Evolutionary conservation across 2,329 filamentous ascomycete genomes (phyloP).

Genomic region (Verruconis gallopava): DNA sequence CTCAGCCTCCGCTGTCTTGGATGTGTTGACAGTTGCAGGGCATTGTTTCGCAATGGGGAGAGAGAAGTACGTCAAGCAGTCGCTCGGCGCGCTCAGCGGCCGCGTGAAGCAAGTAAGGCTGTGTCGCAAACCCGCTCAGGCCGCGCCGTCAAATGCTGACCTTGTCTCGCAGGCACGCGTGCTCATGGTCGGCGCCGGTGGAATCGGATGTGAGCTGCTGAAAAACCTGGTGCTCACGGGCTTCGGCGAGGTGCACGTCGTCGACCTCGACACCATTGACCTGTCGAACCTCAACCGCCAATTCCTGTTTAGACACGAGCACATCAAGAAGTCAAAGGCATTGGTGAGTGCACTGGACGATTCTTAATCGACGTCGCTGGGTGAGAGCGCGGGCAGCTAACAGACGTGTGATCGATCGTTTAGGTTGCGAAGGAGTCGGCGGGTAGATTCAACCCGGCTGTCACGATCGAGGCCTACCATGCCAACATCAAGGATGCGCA

Average conservation of each 20-base stretch:
- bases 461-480: conserved; percentile 78
- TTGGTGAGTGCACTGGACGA: conserved; percentile 44
- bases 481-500: conserved; percentile 85
- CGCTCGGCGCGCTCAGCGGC: conserved; percentile 53
- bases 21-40: too few species aligned
- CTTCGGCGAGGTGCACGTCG: conserved; percentile 85
- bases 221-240: conserved; percentile 91
- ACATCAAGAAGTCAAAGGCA: conserved; percentile 96
- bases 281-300: conserved; percentile 95
- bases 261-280: conserved; percentile 97
- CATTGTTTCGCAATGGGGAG: conserved; percentile 33
- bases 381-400: too few species aligned
- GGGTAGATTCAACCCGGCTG: conserved; percentile 75
- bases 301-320: conserved; percentile 90
- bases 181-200: conserved; percentile 88
- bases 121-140: conserved; percentile 18
- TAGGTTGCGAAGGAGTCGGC: conserved; percentile 89
- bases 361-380: neutral
- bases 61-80: conserved; percentile 42
- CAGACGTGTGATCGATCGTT: conserved; percentile 8
- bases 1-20: too few species aligned
- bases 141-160: conserved; percentile 4
- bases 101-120: conserved; percentile 55
- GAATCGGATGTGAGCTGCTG: conserved; percentile 92
- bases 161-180: conserved; percentile 64